These are phyloP conservation scores for Priceomyces fermenticarens DNA, from an alignment of 805 yeast genomes.

Conservation along the genomic window DNA sequence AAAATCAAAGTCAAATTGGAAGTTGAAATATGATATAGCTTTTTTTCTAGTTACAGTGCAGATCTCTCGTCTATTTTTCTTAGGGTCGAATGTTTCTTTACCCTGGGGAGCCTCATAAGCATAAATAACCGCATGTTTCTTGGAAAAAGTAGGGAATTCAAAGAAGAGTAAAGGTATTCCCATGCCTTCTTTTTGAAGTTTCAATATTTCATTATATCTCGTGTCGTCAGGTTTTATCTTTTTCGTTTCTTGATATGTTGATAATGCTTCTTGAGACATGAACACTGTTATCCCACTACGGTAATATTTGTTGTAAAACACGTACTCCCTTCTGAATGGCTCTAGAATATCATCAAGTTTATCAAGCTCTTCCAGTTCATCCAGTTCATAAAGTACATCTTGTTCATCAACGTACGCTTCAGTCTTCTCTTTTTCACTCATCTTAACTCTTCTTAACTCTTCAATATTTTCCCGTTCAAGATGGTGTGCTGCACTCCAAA, in stretches of 20 bases:
- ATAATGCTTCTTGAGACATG: constrained; percentile 1
- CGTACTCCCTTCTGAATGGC: background rate
- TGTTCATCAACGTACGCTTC: too few species aligned
- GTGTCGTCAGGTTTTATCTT: background rate
- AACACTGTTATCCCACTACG: background rate
- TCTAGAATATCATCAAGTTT: background rate
- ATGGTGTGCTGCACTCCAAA: too few species aligned
- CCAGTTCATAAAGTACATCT: too few species aligned
- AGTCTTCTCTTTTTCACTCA: too few species aligned
- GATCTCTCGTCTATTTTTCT: background rate
- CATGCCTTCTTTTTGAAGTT: constrained; percentile 2
- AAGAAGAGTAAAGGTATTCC: constrained; percentile 1
- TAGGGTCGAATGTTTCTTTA: background rate
- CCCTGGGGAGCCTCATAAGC: background rate
- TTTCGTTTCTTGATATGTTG: background rate
- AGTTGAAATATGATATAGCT: background rate
- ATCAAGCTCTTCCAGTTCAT: too few species aligned
- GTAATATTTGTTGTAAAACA: constrained; percentile 1
- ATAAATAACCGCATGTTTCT: background rate
- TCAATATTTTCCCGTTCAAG: too few species aligned
- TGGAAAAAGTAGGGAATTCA: background rate
- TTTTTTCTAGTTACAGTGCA: background rate
- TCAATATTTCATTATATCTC: background rate
- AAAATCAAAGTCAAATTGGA: background rate
- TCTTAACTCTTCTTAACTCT: too few species aligned